Conservation (phyloP, 1,284 basidiomycete species). For the Chondrostereum purpureum region DNA sequence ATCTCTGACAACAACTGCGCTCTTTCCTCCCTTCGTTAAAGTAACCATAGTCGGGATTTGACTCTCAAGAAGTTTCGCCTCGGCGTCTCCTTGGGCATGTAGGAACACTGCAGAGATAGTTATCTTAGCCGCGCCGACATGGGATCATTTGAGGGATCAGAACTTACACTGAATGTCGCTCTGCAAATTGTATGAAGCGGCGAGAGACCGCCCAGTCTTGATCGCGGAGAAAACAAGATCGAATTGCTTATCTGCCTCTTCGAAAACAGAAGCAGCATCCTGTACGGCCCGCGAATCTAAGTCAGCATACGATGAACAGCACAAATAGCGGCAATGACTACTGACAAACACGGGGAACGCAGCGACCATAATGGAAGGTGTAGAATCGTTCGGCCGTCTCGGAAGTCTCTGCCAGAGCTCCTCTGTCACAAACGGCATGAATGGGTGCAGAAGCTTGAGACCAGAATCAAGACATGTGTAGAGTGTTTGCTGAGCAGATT, state of each 20-base stretch:
- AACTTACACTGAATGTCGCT: constrained; percentile 77
- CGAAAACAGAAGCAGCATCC: constrained; percentile 62
- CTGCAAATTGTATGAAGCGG: constrained; percentile 88
- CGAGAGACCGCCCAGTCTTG: constrained; percentile 78
- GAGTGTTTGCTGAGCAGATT: constrained; percentile 91
- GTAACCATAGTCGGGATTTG: constrained; percentile 75
- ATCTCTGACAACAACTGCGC: constrained; percentile 52
- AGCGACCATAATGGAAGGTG: constrained; percentile 86
- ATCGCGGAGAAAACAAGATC: constrained; percentile 82
- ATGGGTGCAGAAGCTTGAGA: constrained; percentile 87
- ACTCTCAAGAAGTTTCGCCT: constrained; percentile 60
- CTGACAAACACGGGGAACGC: constrained; percentile 76
- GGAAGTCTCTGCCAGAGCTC: constrained; percentile 98
- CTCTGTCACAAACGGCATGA: constrained; percentile 99
- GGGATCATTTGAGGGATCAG: too few relatives aligned
- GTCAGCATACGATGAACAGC: not conserved
- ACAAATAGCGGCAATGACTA: constrained; percentile 11
- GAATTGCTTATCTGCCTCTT: constrained; percentile 78
- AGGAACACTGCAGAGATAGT: constrained; percentile 62
- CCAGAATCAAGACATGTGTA: constrained; percentile 94
- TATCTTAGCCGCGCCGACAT: too few relatives aligned
- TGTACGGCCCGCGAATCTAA: constrained; percentile 19
- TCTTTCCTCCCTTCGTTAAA: constrained; percentile 87
- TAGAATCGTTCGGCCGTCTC: constrained; percentile 73
- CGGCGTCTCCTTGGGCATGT: constrained; percentile 60